phyloP scores from a whole-genome alignment of 2,329 filamentous ascomycete genomes.

The Alternaria burnsii region DNA sequence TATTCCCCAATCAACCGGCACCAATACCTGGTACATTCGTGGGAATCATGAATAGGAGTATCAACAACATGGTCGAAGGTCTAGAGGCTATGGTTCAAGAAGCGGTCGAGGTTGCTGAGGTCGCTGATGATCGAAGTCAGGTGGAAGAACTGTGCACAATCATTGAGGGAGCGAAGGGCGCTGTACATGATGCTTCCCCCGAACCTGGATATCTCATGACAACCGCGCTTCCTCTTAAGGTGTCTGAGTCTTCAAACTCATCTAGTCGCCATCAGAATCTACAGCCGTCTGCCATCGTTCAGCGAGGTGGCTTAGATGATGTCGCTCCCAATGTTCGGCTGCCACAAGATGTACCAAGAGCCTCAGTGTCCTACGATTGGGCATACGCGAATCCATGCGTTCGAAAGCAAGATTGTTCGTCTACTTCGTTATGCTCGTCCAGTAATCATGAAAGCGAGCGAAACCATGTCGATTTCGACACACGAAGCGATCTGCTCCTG shows the following conservation, averaged over 20 bases:
- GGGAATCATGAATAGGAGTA: conserved; percentile 22
- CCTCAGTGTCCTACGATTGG: conserved; percentile 39
- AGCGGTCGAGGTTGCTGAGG: conserved; percentile 49
- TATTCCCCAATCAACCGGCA: conserved; percentile 33
- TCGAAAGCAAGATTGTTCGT: conserved; percentile 5
- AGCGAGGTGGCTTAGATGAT: conserved; percentile 1
- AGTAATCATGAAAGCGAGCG: conserved; percentile 3
- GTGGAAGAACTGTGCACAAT: conserved; percentile 52
- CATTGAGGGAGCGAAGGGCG: conserved; percentile 50
- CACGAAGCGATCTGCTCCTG: conserved; percentile 33
- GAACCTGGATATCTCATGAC: conserved; percentile 34
- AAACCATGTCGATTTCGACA: conserved; percentile 24
- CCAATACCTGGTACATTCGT: conserved; percentile 34
- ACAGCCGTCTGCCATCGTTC: neutral
- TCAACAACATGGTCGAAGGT: conserved; percentile 49
- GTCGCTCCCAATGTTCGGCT: conserved; percentile 11
- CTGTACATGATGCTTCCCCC: conserved; percentile 44
- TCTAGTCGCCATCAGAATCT: neutral
- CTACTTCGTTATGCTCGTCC: conserved; percentile 21
- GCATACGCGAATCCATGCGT: conserved; percentile 26
- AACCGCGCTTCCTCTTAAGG: conserved; percentile 31
- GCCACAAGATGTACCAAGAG: conserved; percentile 15
- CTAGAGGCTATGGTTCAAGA: conserved; percentile 56
- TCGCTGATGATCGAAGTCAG: conserved; percentile 42
- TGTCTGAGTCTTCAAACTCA: conserved; percentile 17